These are phyloP conservation scores for Stagonosporopsis rhizophila DNA, from an alignment of 2,329 filamentous ascomycete genomes.

Conservation along the genomic window DNA sequence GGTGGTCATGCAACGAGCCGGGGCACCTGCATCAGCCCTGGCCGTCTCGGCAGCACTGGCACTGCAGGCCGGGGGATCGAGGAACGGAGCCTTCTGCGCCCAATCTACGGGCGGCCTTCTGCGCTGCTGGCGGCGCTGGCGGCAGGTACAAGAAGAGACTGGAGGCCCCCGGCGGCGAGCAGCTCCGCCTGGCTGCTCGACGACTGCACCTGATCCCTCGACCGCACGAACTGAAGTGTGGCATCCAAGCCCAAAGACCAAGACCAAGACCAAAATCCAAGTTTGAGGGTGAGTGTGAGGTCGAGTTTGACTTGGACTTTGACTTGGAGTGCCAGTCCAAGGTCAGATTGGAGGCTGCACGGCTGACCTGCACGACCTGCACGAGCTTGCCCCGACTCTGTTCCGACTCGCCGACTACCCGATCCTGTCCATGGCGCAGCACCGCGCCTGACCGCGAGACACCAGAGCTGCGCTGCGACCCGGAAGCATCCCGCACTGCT, in stretches of 20 bases:
- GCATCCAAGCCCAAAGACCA: no score
- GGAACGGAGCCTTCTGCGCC: constrained; percentile 14
- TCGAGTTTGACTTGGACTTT: no score
- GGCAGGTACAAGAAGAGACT: constrained; percentile 8
- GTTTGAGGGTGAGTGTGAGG: no score
- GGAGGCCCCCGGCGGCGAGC: constrained; percentile 5
- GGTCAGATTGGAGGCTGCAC: no score
- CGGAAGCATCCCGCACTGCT: no score
- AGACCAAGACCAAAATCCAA: no score
- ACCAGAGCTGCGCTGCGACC: constrained; percentile 14
- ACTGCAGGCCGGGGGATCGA: constrained; percentile 5
- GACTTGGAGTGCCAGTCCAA: no score
- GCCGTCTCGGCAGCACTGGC: constrained; percentile 3
- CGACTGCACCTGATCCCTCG: not conserved
- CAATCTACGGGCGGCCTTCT: not conserved
- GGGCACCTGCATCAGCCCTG: not conserved
- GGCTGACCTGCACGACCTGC: no score
- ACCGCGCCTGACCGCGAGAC: constrained; percentile 6
- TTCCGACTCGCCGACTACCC: no score
- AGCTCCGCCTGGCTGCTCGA: not conserved
- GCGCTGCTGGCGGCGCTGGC: constrained; percentile 4
- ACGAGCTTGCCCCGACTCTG: not conserved
- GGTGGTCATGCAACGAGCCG: no score
- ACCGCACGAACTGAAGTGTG: not conserved
- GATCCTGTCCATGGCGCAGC: constrained; percentile 9